Evolutionary conservation across 345 rosid genomes (phyloP), one percentile per base, ranked within the genome.

Genomic region (Brassica napus): DNA sequence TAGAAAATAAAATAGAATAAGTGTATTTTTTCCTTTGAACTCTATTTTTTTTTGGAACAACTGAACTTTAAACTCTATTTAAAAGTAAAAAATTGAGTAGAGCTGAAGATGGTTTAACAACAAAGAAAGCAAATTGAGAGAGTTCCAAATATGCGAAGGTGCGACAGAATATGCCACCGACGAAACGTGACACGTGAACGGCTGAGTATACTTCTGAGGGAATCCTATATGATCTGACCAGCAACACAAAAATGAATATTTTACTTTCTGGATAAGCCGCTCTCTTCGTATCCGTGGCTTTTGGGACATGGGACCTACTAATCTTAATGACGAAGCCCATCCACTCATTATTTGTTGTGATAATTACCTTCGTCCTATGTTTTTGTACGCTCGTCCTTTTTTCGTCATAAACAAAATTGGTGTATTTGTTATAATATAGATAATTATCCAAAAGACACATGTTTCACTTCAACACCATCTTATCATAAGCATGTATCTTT

Each of bases 101-200:
- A 32, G 35, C 6, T 32, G 35, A 4, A 5, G 35, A 32, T 7
- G 35, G 35, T 42, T 14, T 42, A 47, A 61, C 37, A n/a, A 70
- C 14, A 24, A 69, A 28, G 8, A 23, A 32, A 5, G 15, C 49
- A 8, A 2, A 32, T 10, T 11, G 15, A 8, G 64, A 16, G 31
- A 28, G 31, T 18, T 15, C 18, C 11, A 57, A 75, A 39, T 39
- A 78, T 77, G 68, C 80, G 69, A 65, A 71, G 28, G 3, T 21
- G 55, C 65, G 9, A 57, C 7, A 58, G 75, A 71, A 78, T 78
- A 78, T 78, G 68, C 82, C 72, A 78, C 77, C 82, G 82, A 79
- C 77, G 16, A 28, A 59, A 23, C 31, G 24, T 3, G 74, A 14
- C 77, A 72, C 82, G 82, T 73, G 77, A 49, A 73, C 77, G 77